Percentiles rank a stretch among this genome's conserved stretches.
Evolutionary conservation across 495 filamentous ascomycete species (phyloP).

Genomic region (Penicillium angulare): DNA sequence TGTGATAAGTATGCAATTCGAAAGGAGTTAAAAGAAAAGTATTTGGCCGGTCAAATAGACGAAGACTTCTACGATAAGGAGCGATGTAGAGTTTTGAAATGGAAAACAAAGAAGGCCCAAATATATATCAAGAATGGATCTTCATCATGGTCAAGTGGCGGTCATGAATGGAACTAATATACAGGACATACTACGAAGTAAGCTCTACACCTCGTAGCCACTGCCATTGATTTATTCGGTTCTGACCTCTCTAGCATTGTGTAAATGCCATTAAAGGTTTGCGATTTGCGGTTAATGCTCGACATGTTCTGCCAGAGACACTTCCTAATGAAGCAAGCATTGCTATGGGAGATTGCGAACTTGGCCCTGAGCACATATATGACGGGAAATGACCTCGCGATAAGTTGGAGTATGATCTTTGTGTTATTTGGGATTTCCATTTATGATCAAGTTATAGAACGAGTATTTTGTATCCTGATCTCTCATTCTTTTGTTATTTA

Average conservation of each 20-base stretch:
- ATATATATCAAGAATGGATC: conserved; percentile 33
- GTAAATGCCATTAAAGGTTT: conserved; percentile 56
- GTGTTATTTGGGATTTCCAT: too few species aligned
- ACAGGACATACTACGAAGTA: conserved; percentile 65
- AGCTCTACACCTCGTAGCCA: too few species aligned
- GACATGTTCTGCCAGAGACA: conserved; percentile 39
- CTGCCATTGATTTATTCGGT: not conserved
- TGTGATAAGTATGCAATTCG: conserved; percentile 40
- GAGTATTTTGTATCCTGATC: too few species aligned
- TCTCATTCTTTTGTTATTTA: too few species aligned
- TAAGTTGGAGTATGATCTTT: too few species aligned
- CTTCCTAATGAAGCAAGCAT: too few species aligned
- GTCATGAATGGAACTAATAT: conserved; percentile 76
- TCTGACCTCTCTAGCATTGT: conserved; percentile 50
- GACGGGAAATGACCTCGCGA: too few species aligned
- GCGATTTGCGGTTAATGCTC: conserved; percentile 60
- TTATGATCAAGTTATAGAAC: too few species aligned
- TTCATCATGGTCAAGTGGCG: conserved; percentile 77
- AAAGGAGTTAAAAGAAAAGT: conserved; percentile 30
- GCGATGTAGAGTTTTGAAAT: conserved; percentile 1
- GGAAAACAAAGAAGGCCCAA: conserved; percentile 12
- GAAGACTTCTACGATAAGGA: conserved; percentile 16
- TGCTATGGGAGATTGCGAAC: too few species aligned
- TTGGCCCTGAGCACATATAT: too few species aligned
- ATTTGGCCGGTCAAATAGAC: conserved; percentile 19